Base-by-base conservation (phyloP, 2,329 filamentous ascomycete genomes). In the Chaetomium globosum region DNA sequence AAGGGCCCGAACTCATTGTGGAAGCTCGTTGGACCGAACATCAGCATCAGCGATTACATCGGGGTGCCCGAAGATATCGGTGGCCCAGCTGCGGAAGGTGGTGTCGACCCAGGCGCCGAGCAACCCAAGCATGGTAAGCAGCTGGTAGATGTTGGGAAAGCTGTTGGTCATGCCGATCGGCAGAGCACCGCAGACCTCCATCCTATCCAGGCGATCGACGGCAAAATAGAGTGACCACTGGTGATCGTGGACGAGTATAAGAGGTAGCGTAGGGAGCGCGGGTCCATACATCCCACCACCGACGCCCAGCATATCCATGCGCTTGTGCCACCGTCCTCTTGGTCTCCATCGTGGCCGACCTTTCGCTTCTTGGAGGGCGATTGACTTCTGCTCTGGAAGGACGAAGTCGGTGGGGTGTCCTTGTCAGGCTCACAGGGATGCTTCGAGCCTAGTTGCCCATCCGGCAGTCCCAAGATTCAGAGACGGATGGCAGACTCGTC, bases 41-140 rank as follows among this genome's bases (percentile, higher is more conserved):
- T 31, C 31, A 7, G 31, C 31, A 31, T 31, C 31, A 1, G 31
- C 31, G 31, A 31, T 31, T 6, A 31, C 31, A 31, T 31, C 31
- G 6, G 31, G 31, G 31, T 6, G 31, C 86, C 26, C 12, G 54
- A 59, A 64, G 19, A 36, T 46, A 54, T 58, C 53, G 55, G 53
- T 51, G 56, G 63, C 49, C 64, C 64, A 66, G 36, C 39, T 30
- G 43, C 60, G 56, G 61, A 66, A 66, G n/a, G 48, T 53, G 39
- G 56, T 63, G 31, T 66, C 64, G 31, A 66, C 60, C 64, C 64
- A 66, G 31, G 51, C 28, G 56, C 48, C 61, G 36, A 66, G 60
- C 13, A 59, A 48, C 6, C 60, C 28, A 52, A 66, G 51, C 36
- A 63, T 56, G 28, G 60, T 56, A 52, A 66, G 64, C 33, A 66